Base-by-base conservation (phyloP, 768 basidiomycete genomes). In the Tephrocybe rancida region DNA sequence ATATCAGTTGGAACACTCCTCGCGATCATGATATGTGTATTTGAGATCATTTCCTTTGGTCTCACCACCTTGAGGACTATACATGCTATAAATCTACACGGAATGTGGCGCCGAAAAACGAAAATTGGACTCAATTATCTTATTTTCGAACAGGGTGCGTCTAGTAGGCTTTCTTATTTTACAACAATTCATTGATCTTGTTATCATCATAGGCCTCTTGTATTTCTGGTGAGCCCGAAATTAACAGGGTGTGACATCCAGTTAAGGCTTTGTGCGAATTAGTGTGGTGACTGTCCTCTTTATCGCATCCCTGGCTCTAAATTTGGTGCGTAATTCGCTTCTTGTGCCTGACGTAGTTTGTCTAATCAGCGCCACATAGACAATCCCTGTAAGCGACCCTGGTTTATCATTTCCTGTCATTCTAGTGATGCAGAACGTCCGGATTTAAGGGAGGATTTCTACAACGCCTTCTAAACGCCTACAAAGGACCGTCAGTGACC, bases 61-160 rank as follows among this genome's bases (percentile, higher is more conserved):
- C 50, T 70, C 22, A 67, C 65, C 22, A 58, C 61, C 6, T 25
- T 61, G 21, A 55, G 67, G 24, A 62, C 61, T 35, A 26, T 70
- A 3, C 59, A 65, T 54, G 61, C 66, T 1, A 49, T 70, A 53
- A 52, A 53, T 38, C 56, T 58, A 1, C 54, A 55, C 14, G 61
- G 61, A 3, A 45, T 56, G 2, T 51, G 60, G 59, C 50, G 29
- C 18, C 50, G 29, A 18, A 47, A 51, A 2, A 56, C 60, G 19
- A 61, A 57, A 9, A 53, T 57, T 6, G 58, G 64, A 0, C 48
- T 70, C n/a, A 45, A 64, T 39, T 64, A 61, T 34, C 38, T 70
- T 10, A 32, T 68, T 10, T 61, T 68, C 8, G 64, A 70, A 27
- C 67, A 70, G 61, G 67, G 67, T 66, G n/a, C 30, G 29, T 21